Evolutionary conservation across 2,329 filamentous ascomycete species (phyloP), one percentile per base, ranked within the genome.

Genomic region (Penicillium nordicum): DNA sequence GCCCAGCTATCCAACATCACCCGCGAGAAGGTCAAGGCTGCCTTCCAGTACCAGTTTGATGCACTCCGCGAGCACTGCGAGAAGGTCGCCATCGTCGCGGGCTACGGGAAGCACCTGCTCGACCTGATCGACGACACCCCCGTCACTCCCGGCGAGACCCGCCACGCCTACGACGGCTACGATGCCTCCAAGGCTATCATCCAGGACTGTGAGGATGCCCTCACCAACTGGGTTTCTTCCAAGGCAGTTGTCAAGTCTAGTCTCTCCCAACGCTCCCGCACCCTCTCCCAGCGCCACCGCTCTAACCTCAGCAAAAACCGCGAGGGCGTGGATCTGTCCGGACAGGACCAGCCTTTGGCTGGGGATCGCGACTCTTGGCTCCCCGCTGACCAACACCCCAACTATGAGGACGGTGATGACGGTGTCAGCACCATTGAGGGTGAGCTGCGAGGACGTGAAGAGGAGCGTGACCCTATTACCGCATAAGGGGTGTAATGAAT

Each of bases 1-100:
- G 94, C 94, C 8, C 94, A 99, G 79, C 84, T 99, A 50, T 97
- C 93, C 74, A 99, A 99, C 83, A 99, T 99, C 72, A 99, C 95
- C 27, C 93, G 94, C 69, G 93, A 99, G 80, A 99, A 99, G 84
- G 87, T 99, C 74, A 99, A 99, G 85, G 89, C 93, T 50, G 94
- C 94, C 40, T 99, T 97, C 79, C 89, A 88, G 52, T 99, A 97
- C 80, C 94, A 99, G 74, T 99, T 99, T 69, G 93, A 99, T 72
- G 94, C 94, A 42, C 86, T 99, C 63, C 90, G 91, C 59, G 94
- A 99, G 81, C 94, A 97, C 79, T 94, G 89, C 75, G 94, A 99
- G 79, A 99, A 99, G 82, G 84, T 97, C 25, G 94, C 94, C 71
- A 95, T 99, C 73, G 96, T 99, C 70, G 94, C 94, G 40, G 92